Evolutionary conservation across 768 basidiomycete genomes (phyloP), one percentile per base, ranked within the genome.

Genomic region (Lentinula aciculospora): DNA sequence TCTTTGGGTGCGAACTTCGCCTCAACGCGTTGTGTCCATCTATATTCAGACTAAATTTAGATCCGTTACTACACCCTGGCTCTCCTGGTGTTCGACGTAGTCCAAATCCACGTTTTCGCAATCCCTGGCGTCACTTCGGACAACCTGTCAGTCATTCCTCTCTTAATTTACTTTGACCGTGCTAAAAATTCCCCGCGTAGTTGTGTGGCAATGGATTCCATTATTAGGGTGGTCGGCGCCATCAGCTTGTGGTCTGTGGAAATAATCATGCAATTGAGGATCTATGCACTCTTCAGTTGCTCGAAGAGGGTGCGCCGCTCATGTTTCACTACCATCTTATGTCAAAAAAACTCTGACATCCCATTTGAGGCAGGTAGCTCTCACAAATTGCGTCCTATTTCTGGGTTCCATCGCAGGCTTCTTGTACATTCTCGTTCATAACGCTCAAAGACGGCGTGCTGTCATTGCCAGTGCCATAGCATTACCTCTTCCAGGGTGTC

Each of bases 181-280:
- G 8, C 54, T 17, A 12, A 10, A 51, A 53, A 34, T 55, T 17
- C 3, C 34, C 19, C 10, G 25, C 15, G 21, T 37, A 79, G 79
- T 36, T 80, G 78, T 57, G 66, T 78, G 15, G 73, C 70, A 2
- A 75, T 75, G 67, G 77, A 78, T 60, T 70, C 76, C 4, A 70
- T 74, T 17, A 77, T 70, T 29, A 72, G 76, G 3, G 63, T 78
- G 9, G 70, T 71, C 4, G 77, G 79, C 8, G 77, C 75, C 1
- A 66, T 79, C 28, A 73, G 72, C 32, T 65, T 81, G 7, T 80
- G 79, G 78, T 71, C 75, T 28, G 69, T 81, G 15, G 77, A 81
- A 62, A 75, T 80, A 15, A 66, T 79, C 57, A 77, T 81, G 75
- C 77, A 77, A 62, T 60, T 80, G 19, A 69, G 78, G 8, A 67